A percentile compares a stretch with the other conserved stretches of the same genome.
Evolutionary conservation across 164 flowering plant genomes (phyloP).

Genomic region (Akebia trifoliata): DNA sequence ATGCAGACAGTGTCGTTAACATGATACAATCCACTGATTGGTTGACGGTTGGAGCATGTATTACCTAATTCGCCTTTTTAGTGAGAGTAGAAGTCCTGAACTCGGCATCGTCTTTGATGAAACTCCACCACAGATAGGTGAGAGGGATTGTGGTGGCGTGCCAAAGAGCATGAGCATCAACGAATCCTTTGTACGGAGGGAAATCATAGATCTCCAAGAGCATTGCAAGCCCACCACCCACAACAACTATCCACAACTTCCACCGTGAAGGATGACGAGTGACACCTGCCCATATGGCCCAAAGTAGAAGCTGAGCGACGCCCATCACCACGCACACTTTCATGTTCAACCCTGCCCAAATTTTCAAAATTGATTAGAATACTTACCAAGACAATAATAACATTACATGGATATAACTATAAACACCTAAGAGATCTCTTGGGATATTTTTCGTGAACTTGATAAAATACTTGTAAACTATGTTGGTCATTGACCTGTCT

Average conservation of each 20-base stretch:
- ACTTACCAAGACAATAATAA: too few relatives aligned
- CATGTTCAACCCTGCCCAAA: conserved; percentile 67
- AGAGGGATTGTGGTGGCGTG: conserved; percentile 68
- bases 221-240: conserved; percentile 60
- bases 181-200: conserved; percentile 65
- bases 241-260: conserved; percentile 71
- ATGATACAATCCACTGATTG: conserved; percentile 3
- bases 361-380: background rate
- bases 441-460: too few relatives aligned
- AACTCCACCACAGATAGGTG: conserved; percentile 86
- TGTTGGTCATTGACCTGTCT: too few relatives aligned
- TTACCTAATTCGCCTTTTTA: conserved; percentile 68
- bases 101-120: conserved; percentile 73
- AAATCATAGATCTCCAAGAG: conserved; percentile 70
- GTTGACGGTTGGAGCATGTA: too few relatives aligned
- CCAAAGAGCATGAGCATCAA: conserved; percentile 88
- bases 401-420: too few relatives aligned
- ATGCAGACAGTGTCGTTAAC: too few relatives aligned
- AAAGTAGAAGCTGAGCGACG: conserved; percentile 50
- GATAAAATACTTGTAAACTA: too few relatives aligned
- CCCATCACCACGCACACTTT: conserved; percentile 59
- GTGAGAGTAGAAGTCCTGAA: conserved; percentile 49
- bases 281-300: conserved; percentile 77
- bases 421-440: too few relatives aligned
- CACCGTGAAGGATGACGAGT: conserved; percentile 67